phyloP scores from a whole-genome alignment of 805 yeast genomes.

The Brettanomyces anomalus region DNA sequence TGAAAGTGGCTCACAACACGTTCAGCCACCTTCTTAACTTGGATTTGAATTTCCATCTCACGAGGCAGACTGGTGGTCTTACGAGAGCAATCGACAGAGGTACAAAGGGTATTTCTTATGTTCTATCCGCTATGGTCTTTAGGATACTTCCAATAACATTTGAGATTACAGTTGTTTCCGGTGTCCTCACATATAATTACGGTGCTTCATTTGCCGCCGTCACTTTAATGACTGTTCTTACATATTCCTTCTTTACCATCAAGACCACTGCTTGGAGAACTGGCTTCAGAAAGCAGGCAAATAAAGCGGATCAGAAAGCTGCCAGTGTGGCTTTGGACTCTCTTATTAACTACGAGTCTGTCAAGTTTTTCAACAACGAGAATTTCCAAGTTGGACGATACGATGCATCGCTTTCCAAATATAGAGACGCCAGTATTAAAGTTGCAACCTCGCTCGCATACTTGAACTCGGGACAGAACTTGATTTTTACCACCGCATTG shows the following conservation, averaged over 20 bases:
- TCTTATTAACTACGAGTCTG: slow-evolving; percentile 87
- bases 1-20: slow-evolving; percentile 81
- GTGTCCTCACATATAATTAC: slow-evolving; percentile 86
- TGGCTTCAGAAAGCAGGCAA: slow-evolving; percentile 78
- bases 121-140: slow-evolving; percentile 92
- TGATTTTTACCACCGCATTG: slow-evolving; percentile 78
- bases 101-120: slow-evolving; percentile 93
- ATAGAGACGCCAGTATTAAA: slow-evolving; percentile 67
- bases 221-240: slow-evolving; percentile 79
- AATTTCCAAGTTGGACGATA: slow-evolving; percentile 69
- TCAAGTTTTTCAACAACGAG: slow-evolving; percentile 91
- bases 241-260: slow-evolving; percentile 81
- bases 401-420: slow-evolving; percentile 60
- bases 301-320: slow-evolving; percentile 91
- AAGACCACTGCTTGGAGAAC: slow-evolving; percentile 96
- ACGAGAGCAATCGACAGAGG: slow-evolving; percentile 97
- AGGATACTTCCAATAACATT: slow-evolving; percentile 89
- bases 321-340: slow-evolving; percentile 93
- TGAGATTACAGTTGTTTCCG: slow-evolving; percentile 89
- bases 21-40: slow-evolving; percentile 74
- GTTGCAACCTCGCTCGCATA: slow-evolving; percentile 81
- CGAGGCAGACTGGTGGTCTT: slow-evolving; percentile 91
- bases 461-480: slow-evolving; percentile 69
- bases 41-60: slow-evolving; percentile 83
- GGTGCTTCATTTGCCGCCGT: slow-evolving; percentile 86